These are phyloP conservation scores for Coemansia sp. DNA, from an alignment of 192 early-diverging fungal species.

Conservation along the genomic window DNA sequence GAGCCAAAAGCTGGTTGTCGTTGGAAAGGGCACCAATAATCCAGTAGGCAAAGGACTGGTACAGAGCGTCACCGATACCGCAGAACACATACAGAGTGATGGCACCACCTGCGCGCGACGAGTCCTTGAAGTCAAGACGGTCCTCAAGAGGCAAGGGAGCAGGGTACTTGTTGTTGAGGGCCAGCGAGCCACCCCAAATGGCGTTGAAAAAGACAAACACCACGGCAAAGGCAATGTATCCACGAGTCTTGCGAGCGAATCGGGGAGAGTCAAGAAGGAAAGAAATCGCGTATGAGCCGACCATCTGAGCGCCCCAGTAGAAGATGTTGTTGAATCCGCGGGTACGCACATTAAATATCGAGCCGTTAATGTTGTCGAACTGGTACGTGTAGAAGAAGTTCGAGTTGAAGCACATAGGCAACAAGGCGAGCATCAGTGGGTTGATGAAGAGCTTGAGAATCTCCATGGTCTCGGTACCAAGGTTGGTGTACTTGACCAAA, in stretches of 20 bases:
- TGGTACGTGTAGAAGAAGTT: constrained; percentile 93
- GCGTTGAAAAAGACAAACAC: constrained; percentile 57
- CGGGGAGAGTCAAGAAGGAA: constrained; percentile 65
- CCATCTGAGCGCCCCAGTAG: constrained; percentile 83
- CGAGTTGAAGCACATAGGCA: constrained; percentile 76
- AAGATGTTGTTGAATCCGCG: constrained; percentile 80
- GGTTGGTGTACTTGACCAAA: constrained; percentile 72
- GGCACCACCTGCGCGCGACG: constrained; percentile 58
- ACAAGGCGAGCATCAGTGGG: constrained; percentile 69
- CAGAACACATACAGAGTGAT: constrained; percentile 75
- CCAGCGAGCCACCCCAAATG: constrained; percentile 71
- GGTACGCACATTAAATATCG: constrained; percentile 73
- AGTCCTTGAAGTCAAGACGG: constrained; percentile 57
- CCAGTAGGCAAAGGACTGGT: constrained; percentile 85
- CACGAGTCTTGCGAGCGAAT: constrained; percentile 65
- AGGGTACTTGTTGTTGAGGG: constrained; percentile 64
- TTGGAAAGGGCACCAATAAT: constrained; percentile 85
- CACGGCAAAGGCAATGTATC: constrained; percentile 60
- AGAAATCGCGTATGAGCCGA: constrained; percentile 69
- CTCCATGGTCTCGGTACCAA: constrained; percentile 55
- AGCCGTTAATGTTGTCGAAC: constrained; percentile 71
- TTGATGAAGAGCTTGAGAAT: constrained; percentile 84
- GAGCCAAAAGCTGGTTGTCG: constrained; percentile 71
- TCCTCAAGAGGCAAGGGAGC: constrained; percentile 9
- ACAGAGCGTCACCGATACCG: constrained; percentile 81